Percentiles rank a stretch among this genome's conserved stretches.
phyloP scores from a whole-genome alignment of 2,329 filamentous ascomycete species.

The Grosmannia penicillata region DNA sequence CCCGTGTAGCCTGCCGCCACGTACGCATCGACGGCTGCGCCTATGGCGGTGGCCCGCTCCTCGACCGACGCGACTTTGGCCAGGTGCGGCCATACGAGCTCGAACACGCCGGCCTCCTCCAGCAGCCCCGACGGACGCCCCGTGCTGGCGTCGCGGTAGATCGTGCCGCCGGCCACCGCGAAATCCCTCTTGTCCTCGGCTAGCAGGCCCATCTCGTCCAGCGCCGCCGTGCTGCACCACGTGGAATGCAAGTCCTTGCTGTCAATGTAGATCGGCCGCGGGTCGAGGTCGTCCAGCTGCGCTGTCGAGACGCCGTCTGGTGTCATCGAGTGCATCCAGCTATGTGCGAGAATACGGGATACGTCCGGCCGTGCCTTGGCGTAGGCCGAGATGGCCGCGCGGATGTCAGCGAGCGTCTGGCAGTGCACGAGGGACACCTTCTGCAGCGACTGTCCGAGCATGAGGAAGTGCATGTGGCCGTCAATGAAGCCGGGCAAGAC shows the following conservation, averaged over 20 bases:
- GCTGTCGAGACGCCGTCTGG: conserved; percentile 29
- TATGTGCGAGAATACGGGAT: conserved; percentile 32
- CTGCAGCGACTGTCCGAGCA: conserved; percentile 36
- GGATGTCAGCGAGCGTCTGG: conserved; percentile 32
- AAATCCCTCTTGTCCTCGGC: conserved; percentile 13
- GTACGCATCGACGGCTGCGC: conserved; percentile 31
- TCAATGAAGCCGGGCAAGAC: conserved; percentile 42
- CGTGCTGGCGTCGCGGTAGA: conserved; percentile 26
- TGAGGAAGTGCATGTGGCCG: conserved; percentile 41
- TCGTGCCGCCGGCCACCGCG: conserved; percentile 29
- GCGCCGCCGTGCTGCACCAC: conserved; percentile 38
- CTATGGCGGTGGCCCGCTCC: conserved; percentile 30
- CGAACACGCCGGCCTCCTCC: conserved; percentile 36
- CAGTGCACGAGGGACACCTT: conserved; percentile 33
- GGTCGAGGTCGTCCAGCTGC: conserved; percentile 34
- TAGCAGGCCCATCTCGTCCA: conserved; percentile 33
- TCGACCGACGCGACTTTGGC: conserved; percentile 30
- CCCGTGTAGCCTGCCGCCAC: conserved; percentile 36
- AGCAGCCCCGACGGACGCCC: conserved; percentile 35
- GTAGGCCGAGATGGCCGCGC: conserved; percentile 26
- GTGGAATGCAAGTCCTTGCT: conserved; percentile 41
- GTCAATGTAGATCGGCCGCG: conserved; percentile 36
- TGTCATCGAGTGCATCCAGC: conserved; percentile 44
- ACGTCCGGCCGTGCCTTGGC: conserved; percentile 28
- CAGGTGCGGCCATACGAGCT: conserved; percentile 38